phyloP scores from a whole-genome alignment of 2,329 filamentous ascomycete species.

The Huntiella bhutanensis region DNA sequence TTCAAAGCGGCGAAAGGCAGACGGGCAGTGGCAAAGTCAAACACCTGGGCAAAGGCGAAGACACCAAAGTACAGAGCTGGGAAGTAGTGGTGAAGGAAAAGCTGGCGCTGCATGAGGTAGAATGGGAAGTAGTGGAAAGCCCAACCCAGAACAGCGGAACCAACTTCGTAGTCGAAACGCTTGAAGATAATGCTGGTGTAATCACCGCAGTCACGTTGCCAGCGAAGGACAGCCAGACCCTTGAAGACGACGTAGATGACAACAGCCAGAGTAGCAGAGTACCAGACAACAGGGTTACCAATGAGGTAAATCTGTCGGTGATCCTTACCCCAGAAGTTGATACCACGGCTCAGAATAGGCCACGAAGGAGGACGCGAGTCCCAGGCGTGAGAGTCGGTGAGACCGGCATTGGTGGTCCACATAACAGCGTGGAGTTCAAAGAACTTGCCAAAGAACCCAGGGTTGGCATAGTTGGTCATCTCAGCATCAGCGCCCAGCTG shows the following conservation, averaged over 20 bases:
- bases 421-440: constrained; percentile 94
- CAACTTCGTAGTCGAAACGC: constrained; percentile 94
- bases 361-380: constrained; percentile 87
- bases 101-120: constrained; percentile 91
- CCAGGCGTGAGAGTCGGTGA: constrained; percentile 94
- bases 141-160: constrained; percentile 80
- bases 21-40: constrained; percentile 67
- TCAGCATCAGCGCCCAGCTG: constrained; percentile 56
- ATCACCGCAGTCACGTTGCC: constrained; percentile 84
- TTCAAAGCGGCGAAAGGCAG: constrained; percentile 48
- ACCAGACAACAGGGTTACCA: constrained; percentile 92
- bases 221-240: constrained; percentile 67
- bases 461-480: constrained; percentile 88
- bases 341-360: constrained; percentile 80
- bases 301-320: constrained; percentile 92
- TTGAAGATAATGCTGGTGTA: constrained; percentile 72
- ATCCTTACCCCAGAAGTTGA: constrained; percentile 97
- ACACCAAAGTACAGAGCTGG: constrained; percentile 91
- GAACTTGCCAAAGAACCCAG: constrained; percentile 95
- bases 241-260: constrained; percentile 68
- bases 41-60: constrained; percentile 71
- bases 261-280: constrained; percentile 64
- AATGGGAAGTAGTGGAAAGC: constrained; percentile 98
- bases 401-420: constrained; percentile 95
- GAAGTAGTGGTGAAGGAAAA: constrained; percentile 98